Conservation (phyloP, 768 basidiomycete species). For the Kwoniella dendrophila region DNA sequence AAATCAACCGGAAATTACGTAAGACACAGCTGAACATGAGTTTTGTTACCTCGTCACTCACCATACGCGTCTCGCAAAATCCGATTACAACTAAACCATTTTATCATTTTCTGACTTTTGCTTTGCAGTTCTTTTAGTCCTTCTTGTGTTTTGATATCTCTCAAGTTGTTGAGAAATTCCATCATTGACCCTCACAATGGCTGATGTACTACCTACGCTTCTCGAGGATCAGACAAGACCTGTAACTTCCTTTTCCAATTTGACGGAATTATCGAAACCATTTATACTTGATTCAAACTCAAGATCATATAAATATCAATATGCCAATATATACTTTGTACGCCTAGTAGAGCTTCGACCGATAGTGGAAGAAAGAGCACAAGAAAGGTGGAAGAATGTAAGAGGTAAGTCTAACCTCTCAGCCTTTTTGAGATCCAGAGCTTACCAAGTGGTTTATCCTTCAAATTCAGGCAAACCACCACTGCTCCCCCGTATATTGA, state of each 20-base stretch:
- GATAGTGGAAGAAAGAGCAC: slow-evolving; percentile 62
- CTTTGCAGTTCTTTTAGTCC: too few species aligned
- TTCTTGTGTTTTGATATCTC: neutral
- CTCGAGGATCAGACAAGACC: slow-evolving; percentile 20
- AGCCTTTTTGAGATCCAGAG: neutral
- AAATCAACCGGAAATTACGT: neutral
- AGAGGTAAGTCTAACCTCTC: slow-evolving; percentile 49
- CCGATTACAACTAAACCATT: neutral
- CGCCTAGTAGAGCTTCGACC: slow-evolving; percentile 62
- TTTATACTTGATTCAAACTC: slow-evolving; percentile 48
- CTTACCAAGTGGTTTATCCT: neutral
- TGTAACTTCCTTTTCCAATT: slow-evolving; percentile 34
- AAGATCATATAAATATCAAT: slow-evolving; percentile 67
- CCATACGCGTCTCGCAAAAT: too few species aligned
- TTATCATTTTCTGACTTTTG: neutral
- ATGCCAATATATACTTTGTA: slow-evolving; percentile 72
- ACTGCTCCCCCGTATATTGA: slow-evolving; percentile 53
- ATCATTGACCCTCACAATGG: slow-evolving; percentile 10
- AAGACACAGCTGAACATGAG: neutral
- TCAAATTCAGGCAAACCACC: slow-evolving; percentile 27
- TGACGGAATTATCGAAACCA: slow-evolving; percentile 47
- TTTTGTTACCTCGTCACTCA: neutral
- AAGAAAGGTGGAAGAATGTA: slow-evolving; percentile 61
- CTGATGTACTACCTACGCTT: slow-evolving; percentile 21
- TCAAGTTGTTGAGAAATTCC: neutral